These are phyloP conservation scores for Lithocarpus polystachyus DNA, from an alignment of 306 rosid species.

Conservation along the genomic window DNA sequence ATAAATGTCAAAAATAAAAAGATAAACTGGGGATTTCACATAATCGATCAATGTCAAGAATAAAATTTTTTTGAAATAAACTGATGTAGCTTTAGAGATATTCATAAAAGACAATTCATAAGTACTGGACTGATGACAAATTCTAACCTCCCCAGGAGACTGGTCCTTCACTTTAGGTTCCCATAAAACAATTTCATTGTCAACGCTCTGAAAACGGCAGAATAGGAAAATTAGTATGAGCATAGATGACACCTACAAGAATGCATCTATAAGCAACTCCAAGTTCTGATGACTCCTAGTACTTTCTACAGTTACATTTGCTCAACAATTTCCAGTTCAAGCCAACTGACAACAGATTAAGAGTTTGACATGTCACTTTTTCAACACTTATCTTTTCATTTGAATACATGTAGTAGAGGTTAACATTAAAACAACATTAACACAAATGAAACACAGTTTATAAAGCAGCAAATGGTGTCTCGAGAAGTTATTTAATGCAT, in stretches of 20 bases:
- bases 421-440: not conserved
- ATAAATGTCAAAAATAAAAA: not conserved
- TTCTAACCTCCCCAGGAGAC: conserved; percentile 82
- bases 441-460: not conserved
- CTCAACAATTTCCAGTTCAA: not conserved
- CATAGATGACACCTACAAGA: not conserved
- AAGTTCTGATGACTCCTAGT: not conserved
- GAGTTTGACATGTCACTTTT: not conserved
- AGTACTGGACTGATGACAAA: not conserved
- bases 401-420: not conserved
- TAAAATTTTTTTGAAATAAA: not conserved
- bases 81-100: not conserved
- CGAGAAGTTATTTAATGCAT: not conserved
- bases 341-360: not conserved
- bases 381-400: not conserved
- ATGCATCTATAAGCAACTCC: not conserved
- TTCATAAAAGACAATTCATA: not conserved
- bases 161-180: conserved; percentile 95
- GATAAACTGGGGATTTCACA: conserved; percentile 2
- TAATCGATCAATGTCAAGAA: not conserved
- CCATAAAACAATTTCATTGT: conserved; percentile 92
- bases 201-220: conserved; percentile 71
- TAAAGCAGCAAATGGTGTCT: not conserved
- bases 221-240: conserved; percentile 14
- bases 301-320: not conserved